A percentile compares a stretch with the other conserved stretches of the same genome.
Evolutionary conservation across 2,329 filamentous ascomycete genomes (phyloP).

Genomic region (Ophiocordyceps polyrhachis-furcata): DNA sequence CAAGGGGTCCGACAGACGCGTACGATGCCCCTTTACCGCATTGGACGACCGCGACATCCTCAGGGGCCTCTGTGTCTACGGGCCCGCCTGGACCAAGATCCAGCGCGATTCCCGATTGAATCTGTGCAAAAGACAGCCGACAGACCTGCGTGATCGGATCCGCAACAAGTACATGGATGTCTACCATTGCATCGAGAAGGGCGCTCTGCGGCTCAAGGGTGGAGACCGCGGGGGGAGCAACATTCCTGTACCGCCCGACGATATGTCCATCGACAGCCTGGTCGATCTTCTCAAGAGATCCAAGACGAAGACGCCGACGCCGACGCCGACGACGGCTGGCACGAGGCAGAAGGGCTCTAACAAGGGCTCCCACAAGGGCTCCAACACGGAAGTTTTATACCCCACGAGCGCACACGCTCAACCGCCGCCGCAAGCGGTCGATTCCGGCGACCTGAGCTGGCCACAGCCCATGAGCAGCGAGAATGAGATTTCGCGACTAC

Average conservation of each 20-base stretch:
- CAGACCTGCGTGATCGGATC: conserved; percentile 42
- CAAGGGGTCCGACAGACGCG: conserved; percentile 40
- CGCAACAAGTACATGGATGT: conserved; percentile 44
- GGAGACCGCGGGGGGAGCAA: conserved; percentile 18
- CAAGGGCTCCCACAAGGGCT: conserved; percentile 19
- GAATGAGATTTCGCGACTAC: conserved; percentile 42
- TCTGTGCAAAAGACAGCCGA: conserved; percentile 39
- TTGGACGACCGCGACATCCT: conserved; percentile 45
- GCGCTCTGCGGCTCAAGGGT: conserved; percentile 26
- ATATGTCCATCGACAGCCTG: conserved; percentile 28
- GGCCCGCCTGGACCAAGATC: conserved; percentile 47
- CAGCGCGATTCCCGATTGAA: conserved; percentile 39
- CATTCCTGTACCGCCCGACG: conserved; percentile 31
- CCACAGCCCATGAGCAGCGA: conserved; percentile 28
- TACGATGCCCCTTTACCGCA: conserved; percentile 40
- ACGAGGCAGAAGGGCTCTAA: no score
- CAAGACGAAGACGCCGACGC: conserved; percentile 16
- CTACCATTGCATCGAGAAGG: conserved; percentile 37
- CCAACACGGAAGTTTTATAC: conserved; percentile 26
- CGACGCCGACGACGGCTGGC: conserved; percentile 12
- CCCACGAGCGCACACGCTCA: conserved; percentile 10
- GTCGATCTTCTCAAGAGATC: conserved; percentile 22
- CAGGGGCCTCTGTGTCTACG: conserved; percentile 38
- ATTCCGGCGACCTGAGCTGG: conserved; percentile 23
- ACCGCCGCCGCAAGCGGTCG: conserved; percentile 15